These are phyloP conservation scores for Psilocybe subaeruginosa DNA, from an alignment of 768 basidiomycete species.

Conservation along the genomic window DNA sequence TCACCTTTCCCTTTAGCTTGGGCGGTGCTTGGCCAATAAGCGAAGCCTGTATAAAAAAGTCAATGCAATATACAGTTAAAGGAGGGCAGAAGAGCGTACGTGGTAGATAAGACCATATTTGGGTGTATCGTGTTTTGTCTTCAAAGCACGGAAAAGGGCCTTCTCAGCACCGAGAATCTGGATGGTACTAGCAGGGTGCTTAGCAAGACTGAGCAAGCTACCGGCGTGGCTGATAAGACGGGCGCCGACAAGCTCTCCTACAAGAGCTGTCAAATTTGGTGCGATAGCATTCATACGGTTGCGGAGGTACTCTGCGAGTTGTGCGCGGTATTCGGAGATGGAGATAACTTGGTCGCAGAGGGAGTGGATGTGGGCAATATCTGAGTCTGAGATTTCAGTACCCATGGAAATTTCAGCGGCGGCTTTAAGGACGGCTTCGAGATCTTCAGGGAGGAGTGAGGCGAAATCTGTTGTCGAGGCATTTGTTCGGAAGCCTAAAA, in stretches of 20 bases:
- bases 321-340: constrained; percentile 92
- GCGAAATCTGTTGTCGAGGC: constrained; percentile 86
- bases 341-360: constrained; percentile 98
- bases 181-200: constrained; percentile 97
- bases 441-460: constrained; percentile 92
- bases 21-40: constrained; percentile 96
- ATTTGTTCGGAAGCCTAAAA: constrained; percentile 90
- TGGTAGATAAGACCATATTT: constrained; percentile 99
- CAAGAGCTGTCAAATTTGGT: constrained; percentile 91
- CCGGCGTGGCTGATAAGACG: constrained; percentile 95
- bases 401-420: constrained; percentile 99
- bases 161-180: constrained; percentile 99
- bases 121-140: constrained; percentile 99
- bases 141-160: constrained; percentile 95
- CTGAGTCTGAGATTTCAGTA: constrained; percentile 96
- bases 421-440: constrained; percentile 92
- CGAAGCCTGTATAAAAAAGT: constrained; percentile 63
- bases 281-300: constrained; percentile 99
- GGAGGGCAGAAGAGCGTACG: constrained; percentile 44
- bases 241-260: constrained; percentile 93
- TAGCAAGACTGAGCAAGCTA: constrained; percentile 91
- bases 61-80: background rate
- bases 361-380: constrained; percentile 95
- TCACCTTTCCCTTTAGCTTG: constrained; percentile 91
- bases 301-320: constrained; percentile 94